Conservation (phyloP, 1,139 yeast species). For the Candida smagusa region DNA sequence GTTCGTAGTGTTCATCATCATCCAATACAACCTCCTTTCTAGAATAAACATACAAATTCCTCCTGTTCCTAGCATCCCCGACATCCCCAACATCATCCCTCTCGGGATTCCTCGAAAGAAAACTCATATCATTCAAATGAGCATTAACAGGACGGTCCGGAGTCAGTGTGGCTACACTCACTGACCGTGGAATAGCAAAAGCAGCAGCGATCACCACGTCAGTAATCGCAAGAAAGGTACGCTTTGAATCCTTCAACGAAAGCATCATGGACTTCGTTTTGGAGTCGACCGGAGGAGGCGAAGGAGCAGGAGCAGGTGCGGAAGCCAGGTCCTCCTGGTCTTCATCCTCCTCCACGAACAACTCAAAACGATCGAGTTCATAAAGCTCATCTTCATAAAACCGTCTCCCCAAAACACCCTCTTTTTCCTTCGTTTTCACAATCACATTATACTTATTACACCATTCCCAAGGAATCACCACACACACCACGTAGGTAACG, state of each 20-base stretch:
- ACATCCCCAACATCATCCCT: slow-evolving; percentile 39
- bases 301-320: not conserved
- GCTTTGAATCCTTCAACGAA: slow-evolving; percentile 28
- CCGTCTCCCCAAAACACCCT: slow-evolving; percentile 77
- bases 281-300: not conserved
- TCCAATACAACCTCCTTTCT: slow-evolving; percentile 50
- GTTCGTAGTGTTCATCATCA: slow-evolving; percentile 11
- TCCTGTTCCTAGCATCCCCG: slow-evolving; percentile 18
- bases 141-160: slow-evolving; percentile 11
- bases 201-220: slow-evolving; percentile 60
- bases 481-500: slow-evolving; percentile 68
- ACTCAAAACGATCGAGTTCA: slow-evolving; percentile 42
- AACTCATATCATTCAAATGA: slow-evolving; percentile 26
- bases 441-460: slow-evolving; percentile 62
- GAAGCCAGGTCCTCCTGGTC: slow-evolving; percentile 12
- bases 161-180: slow-evolving; percentile 34
- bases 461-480: slow-evolving; percentile 88
- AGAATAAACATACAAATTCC: slow-evolving; percentile 54
- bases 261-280: slow-evolving; percentile 2
- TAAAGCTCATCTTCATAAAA: slow-evolving; percentile 67
- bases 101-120: slow-evolving; percentile 54
- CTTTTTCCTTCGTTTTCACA: slow-evolving; percentile 66
- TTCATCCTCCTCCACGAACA: slow-evolving; percentile 35
- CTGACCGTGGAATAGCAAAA: slow-evolving; percentile 56
- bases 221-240: slow-evolving; percentile 42